Base-by-base conservation (phyloP, 345 rosid species). In the Brassica cretica region DNA sequence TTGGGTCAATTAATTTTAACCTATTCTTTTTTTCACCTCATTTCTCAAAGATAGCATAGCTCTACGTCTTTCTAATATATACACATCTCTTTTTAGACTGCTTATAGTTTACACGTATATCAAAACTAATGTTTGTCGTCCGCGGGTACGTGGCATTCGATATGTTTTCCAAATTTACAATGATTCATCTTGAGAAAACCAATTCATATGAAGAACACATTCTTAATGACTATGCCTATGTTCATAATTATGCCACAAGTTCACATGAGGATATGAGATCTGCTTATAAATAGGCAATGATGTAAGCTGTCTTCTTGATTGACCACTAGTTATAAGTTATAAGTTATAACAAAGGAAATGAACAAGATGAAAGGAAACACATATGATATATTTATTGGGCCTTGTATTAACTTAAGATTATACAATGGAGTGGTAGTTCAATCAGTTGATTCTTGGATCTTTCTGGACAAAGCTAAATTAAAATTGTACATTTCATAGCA, bases 1-100 rank as follows among this genome's bases (percentile, higher is more conserved):
- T 70, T 79, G 79, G 75, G 6, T 33, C 49, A 46, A 39, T 72
- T 71, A 39, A 5, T 78, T 64, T 29, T 3, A 14, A 27, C 73
- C 15, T 77, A 24, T 29, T 41, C 15, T 12, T 67, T 39, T 66
- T 37, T 63, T 62, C 32, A 69, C 21, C 35, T 33, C 39, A 19
- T 70, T 21, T 71, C 67, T 32, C 4, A 15, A 60, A 68, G 14
- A 24, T 24, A 66, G 35, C 68, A 5, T 27, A 49, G 41, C 59
- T 49, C 66, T 49, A 74, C 29, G 51, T 33, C 35, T 29, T 63
- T 6, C 29, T 60, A 25, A 19, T 1, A 18, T 27, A 27, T 62
- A 51, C 11, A 30, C 30, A 56, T 58, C 14, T 24, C n/a, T 53
- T 53, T 53, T 25, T 55, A 60, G 49, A 59, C 15, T 12, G n/a